Percentiles rank a stretch among this genome's conserved stretches.
Evolutionary conservation across 805 yeast species (phyloP).

Genomic region (Blastobotrys robertii): DNA sequence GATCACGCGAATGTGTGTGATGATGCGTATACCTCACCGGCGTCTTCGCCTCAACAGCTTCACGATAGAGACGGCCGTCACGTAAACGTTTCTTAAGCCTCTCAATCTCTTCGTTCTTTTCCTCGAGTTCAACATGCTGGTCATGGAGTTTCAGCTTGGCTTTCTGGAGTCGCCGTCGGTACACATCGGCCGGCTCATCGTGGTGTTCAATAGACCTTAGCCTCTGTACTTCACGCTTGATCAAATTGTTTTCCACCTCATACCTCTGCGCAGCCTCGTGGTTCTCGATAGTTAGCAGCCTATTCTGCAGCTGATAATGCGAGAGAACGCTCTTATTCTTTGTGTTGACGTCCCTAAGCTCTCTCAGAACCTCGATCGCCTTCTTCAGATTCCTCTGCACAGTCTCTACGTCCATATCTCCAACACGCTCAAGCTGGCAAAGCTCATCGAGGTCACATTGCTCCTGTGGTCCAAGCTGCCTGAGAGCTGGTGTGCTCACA

Average conservation of each 20-base stretch:
- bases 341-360: slow-evolving; percentile 3
- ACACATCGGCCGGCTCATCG: slow-evolving; percentile 26
- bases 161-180: slow-evolving; percentile 29
- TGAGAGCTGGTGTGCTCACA: neutral
- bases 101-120: slow-evolving; percentile 37
- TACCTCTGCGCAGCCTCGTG: slow-evolving; percentile 37
- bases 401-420: neutral
- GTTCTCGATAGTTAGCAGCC: slow-evolving; percentile 35
- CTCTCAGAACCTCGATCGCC: slow-evolving; percentile 3
- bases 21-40: slow-evolving; percentile 13
- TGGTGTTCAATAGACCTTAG: slow-evolving; percentile 19
- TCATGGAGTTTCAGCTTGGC: slow-evolving; percentile 38
- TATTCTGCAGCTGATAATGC: slow-evolving; percentile 26
- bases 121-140: slow-evolving; percentile 34
- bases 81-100: slow-evolving; percentile 29
- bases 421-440: slow-evolving; percentile 1
- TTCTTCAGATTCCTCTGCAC: neutral
- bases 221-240: slow-evolving; percentile 38
- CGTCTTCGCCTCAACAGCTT: slow-evolving; percentile 8
- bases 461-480: neutral
- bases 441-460: neutral
- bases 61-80: slow-evolving; percentile 11
- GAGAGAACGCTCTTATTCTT: slow-evolving; percentile 8
- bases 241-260: slow-evolving; percentile 39
- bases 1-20: slow-evolving; percentile 5